Base-by-base conservation (phyloP, 768 basidiomycete genomes). In the Boletellus ananas region DNA sequence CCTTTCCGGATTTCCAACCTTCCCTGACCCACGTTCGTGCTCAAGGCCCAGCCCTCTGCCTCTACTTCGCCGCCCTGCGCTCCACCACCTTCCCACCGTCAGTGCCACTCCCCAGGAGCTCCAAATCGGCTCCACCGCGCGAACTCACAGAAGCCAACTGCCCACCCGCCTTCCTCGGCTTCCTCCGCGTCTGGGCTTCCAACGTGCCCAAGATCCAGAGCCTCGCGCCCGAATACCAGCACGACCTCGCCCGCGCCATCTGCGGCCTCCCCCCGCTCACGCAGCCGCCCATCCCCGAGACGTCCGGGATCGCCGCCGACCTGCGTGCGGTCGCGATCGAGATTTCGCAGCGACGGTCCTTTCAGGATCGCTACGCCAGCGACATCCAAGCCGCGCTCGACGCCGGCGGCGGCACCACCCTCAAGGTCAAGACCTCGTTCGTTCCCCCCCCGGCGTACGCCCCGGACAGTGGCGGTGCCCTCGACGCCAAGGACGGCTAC, bases 261-360 rank as follows among this genome's bases (percentile, higher is more conserved):
- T 93, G 91, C 58, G 74, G 76, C 5, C 79, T 90, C 41, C 41
- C 56, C 1, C 70, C 73, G 0, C 46, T 85, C 23, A 56, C 70
- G 0, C 57, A 70, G 0, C 78, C 81, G 0, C 25, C 67, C 4
- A 65, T 76, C 21, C 65, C 70, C 2, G 59, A 68, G 0, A 61
- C 90, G 10, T 69, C 74, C 3, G 81, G 84, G 0, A 80, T 91
- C 40, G 80, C 91, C 1, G 87, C 87, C 1, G 88, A 92, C 64
- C 67, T 94, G n/a, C 78, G 89, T 16, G 85, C 87, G 0, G 85
- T 94, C 0, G 87, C 89, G 0, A 90, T 94, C 42, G 91, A 93
- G 60, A 91, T 94, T 55, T 85, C 86, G 49, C 89, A 90, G 66
- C 69, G 91, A 5, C 72, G 91, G 18, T 84, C 86, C 0, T 94